phyloP scores from a whole-genome alignment of 2,329 filamentous ascomycete species.

The Penicillium polonicum region DNA sequence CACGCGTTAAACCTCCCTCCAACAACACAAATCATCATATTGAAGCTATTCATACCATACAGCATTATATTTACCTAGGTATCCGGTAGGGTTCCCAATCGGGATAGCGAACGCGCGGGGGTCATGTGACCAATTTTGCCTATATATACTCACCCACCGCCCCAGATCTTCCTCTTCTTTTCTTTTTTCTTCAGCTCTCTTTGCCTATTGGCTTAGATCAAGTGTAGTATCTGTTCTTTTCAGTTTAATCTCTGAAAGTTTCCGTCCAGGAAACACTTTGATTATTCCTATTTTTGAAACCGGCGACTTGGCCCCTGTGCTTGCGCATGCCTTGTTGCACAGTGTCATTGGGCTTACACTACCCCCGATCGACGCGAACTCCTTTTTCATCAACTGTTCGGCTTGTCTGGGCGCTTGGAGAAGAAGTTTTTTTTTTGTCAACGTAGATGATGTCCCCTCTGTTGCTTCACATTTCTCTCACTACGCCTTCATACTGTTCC shows the following conservation, averaged over 20 bases:
- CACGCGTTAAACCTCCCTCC: too few species aligned
- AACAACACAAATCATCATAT: too few species aligned
- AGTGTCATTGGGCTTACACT: constrained; percentile 75
- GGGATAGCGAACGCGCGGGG: not conserved
- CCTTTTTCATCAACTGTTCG: constrained; percentile 55
- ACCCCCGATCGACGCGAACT: constrained; percentile 66
- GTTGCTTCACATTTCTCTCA: too few species aligned
- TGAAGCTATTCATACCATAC: too few species aligned
- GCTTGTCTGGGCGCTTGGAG: constrained; percentile 55
- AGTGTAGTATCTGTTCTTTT: constrained; percentile 97
- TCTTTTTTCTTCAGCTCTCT: constrained; percentile 47
- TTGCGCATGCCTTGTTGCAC: constrained; percentile 65
- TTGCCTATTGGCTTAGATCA: constrained; percentile 72
- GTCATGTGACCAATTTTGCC: not conserved
- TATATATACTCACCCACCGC: constrained; percentile 6
- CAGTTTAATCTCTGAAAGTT: constrained; percentile 92
- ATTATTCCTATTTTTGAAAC: constrained; percentile 78
- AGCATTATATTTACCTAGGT: not conserved
- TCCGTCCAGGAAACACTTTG: constrained; percentile 66
- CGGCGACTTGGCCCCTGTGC: constrained; percentile 61
- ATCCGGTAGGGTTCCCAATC: not conserved
- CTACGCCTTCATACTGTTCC: too few species aligned
- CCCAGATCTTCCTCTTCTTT: constrained; percentile 37
- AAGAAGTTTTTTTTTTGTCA: constrained; percentile 44
- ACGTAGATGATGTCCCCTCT: not conserved